Conservation (phyloP, 345 rosid species). For the Erucastrum elatum region DNA sequence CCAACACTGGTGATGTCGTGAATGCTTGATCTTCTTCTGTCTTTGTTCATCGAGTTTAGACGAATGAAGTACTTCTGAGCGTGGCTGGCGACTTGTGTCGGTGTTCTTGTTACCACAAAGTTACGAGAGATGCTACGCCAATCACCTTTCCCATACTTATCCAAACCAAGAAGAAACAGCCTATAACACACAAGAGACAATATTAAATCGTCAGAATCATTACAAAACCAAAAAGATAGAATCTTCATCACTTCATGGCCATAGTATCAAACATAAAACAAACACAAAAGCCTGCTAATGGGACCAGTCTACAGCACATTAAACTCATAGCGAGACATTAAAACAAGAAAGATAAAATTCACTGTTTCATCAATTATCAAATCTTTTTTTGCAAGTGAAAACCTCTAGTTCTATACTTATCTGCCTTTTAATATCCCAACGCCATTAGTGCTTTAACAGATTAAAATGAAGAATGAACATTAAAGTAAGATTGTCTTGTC, state of each 20-base stretch:
- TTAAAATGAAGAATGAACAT: conserved; percentile 8
- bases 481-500: conserved; percentile 7
- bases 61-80: conserved; percentile 96
- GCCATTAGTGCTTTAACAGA: conserved; percentile 10
- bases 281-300: background rate
- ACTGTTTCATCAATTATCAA: background rate
- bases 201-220: conserved; percentile 22
- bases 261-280: background rate
- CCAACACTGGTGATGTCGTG: conserved; percentile 91
- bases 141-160: conserved; percentile 95
- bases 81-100: conserved; percentile 97
- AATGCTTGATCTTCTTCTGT: conserved; percentile 91
- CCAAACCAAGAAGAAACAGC: conserved; percentile 95
- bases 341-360: conserved; percentile 6
- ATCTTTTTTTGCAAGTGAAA: background rate
- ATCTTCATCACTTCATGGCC: background rate
- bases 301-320: background rate
- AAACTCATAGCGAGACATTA: background rate
- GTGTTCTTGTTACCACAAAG: conserved; percentile 94
- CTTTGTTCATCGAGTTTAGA: conserved; percentile 90
- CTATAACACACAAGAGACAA: conserved; percentile 41
- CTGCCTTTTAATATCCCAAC: background rate
- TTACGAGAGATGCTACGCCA: conserved; percentile 98
- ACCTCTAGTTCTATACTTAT: background rate
- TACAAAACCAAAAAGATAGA: background rate